Conservation (phyloP, 129 eudicot species). For the Tagetes patula region DNA sequence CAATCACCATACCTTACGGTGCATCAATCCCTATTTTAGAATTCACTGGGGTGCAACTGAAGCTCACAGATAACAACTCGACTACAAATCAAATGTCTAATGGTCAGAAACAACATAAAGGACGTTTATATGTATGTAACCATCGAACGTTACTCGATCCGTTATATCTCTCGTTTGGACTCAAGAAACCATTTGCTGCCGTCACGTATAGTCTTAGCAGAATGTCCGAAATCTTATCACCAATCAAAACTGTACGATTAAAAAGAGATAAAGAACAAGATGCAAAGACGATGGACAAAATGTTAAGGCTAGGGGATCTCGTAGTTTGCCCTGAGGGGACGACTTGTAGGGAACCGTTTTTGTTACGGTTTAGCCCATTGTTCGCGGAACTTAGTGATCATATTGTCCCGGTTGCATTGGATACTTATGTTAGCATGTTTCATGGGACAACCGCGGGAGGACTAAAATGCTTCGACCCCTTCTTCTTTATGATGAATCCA, state of each 20-base stretch:
- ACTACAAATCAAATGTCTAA: neutral
- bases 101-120: slow-evolving; percentile 30
- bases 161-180: slow-evolving; percentile 38
- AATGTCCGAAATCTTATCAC: slow-evolving; percentile 59
- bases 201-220: slow-evolving; percentile 66
- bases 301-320: slow-evolving; percentile 56
- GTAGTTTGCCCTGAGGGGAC: slow-evolving; percentile 88
- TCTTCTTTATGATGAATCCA: slow-evolving; percentile 74
- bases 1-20: slow-evolving; percentile 33
- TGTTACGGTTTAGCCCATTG: slow-evolving; percentile 67
- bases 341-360: slow-evolving; percentile 78
- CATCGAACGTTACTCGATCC: slow-evolving; percentile 75
- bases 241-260: slow-evolving; percentile 62
- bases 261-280: slow-evolving; percentile 51
- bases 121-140: slow-evolving; percentile 66
- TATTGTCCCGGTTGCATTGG: slow-evolving; percentile 68
- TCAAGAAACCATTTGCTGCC: slow-evolving; percentile 47
- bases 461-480: slow-evolving; percentile 60
- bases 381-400: slow-evolving; percentile 60
- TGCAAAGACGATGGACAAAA: slow-evolving; percentile 45
- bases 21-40: slow-evolving; percentile 31
- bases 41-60: slow-evolving; percentile 50
- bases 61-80: slow-evolving; percentile 23
- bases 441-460: slow-evolving; percentile 78
- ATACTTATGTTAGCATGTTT: slow-evolving; percentile 58